These are phyloP conservation scores for Echeveria elegans DNA, from an alignment of 164 flowering plant species.

Conservation along the genomic window DNA sequence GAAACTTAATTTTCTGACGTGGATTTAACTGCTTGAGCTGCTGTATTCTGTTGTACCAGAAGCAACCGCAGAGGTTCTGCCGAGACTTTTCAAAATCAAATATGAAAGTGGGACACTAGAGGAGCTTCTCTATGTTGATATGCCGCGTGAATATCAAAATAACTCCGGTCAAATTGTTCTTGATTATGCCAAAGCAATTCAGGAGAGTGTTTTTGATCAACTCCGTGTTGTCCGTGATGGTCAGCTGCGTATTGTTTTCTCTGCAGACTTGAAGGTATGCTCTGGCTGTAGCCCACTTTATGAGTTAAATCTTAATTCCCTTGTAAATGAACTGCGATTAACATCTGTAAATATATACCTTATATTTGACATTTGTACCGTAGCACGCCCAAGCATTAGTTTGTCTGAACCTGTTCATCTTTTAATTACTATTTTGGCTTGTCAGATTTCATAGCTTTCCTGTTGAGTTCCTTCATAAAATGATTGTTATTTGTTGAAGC, in stretches of 20 bases:
- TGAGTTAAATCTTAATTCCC: neutral
- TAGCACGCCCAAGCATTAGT: neutral
- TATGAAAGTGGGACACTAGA: conserved; percentile 19
- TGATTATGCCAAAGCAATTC: conserved; percentile 16
- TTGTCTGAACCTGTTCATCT: neutral
- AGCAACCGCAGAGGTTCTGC: conserved; percentile 18
- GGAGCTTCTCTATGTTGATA: conserved; percentile 18
- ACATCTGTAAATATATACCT: neutral
- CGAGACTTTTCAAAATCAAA: conserved; percentile 16
- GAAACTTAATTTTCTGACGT: too few species aligned
- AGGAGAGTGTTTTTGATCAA: conserved; percentile 18
- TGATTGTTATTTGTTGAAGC: neutral
- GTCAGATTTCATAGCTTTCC: neutral
- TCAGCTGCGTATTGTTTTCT: conserved; percentile 18
- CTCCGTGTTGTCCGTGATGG: conserved; percentile 26
- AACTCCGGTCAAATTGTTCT: conserved; percentile 15
- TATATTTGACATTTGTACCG: neutral
- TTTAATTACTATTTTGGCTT: neutral
- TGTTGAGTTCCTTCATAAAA: neutral
- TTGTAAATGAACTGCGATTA: neutral
- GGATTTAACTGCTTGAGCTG: neutral
- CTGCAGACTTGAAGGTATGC: conserved; percentile 18
- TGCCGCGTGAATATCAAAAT: conserved; percentile 12
- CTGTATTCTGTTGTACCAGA: conserved; percentile 9
- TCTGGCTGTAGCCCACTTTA: neutral